Percentiles rank a stretch among this genome's conserved stretches.
These are phyloP conservation scores for Apiospora saccharicola DNA, from an alignment of 2,329 filamentous ascomycete species.

Conservation along the genomic window DNA sequence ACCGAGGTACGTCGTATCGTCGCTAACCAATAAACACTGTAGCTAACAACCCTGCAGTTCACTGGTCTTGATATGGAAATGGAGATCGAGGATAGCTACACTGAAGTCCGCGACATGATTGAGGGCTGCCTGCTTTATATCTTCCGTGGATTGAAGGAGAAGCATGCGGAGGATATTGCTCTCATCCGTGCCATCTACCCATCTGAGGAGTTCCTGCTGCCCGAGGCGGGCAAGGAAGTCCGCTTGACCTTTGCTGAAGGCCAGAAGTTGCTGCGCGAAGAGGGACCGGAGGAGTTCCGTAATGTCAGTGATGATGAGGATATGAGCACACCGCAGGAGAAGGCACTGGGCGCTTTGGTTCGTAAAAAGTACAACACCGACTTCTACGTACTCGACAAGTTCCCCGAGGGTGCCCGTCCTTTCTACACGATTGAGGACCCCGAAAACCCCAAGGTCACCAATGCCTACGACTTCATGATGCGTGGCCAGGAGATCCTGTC, in stretches of 20 bases:
- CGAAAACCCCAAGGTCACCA: conserved; percentile 62
- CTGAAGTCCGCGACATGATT: conserved; percentile 75
- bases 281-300: conserved; percentile 70
- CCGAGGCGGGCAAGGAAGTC: conserved; percentile 76
- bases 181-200: conserved; percentile 76
- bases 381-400: conserved; percentile 97
- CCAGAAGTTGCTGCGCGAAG: conserved; percentile 77
- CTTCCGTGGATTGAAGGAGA: conserved; percentile 72
- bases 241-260: conserved; percentile 81
- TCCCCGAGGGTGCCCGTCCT: conserved; percentile 85
- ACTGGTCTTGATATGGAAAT: conserved; percentile 90
- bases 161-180: conserved; percentile 75
- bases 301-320: conserved; percentile 81
- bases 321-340: conserved; percentile 82
- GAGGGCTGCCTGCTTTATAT: conserved; percentile 80
- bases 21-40: conserved; percentile 27
- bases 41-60: conserved; percentile 58
- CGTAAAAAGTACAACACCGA: conserved; percentile 91
- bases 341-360: conserved; percentile 86
- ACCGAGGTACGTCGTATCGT: conserved; percentile 63
- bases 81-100: conserved; percentile 82
- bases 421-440: conserved; percentile 84
- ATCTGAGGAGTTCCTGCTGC: conserved; percentile 80
- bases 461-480: conserved; percentile 77
- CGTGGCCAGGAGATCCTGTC: conserved; percentile 92